phyloP scores from a whole-genome alignment of 495 filamentous ascomycete genomes.

The Hypoxylon fuscum region DNA sequence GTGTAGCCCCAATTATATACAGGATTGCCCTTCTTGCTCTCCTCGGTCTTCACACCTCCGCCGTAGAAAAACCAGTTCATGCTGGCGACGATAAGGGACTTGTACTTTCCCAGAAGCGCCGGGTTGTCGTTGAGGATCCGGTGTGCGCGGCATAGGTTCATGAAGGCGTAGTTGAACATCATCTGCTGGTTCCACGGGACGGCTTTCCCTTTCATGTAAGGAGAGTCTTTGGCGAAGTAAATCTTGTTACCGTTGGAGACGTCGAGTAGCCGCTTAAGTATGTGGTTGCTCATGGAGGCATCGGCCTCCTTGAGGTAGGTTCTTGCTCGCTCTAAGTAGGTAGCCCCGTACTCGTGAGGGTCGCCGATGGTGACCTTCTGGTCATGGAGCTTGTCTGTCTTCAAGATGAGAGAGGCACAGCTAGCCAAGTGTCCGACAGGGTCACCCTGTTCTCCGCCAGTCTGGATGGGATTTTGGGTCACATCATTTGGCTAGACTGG shows the following conservation, averaged over 20 bases:
- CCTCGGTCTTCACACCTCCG: conserved; percentile 20
- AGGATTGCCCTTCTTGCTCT: conserved; percentile 23
- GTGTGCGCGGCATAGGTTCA: conserved; percentile 29
- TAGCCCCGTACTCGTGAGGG: conserved; percentile 21
- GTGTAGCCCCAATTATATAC: conserved; percentile 32
- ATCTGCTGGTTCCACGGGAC: conserved; percentile 40
- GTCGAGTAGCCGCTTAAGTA: conserved; percentile 22
- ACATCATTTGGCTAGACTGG: conserved; percentile 26
- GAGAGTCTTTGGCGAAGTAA: conserved; percentile 34
- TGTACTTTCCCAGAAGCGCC: conserved; percentile 20
- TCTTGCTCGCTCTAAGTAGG: conserved; percentile 23
- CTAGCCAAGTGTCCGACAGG: conserved; percentile 21
- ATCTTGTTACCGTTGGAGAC: conserved; percentile 33
- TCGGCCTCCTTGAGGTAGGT: conserved; percentile 32
- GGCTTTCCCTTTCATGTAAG: conserved; percentile 30
- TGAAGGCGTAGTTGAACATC: conserved; percentile 40
- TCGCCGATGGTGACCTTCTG: conserved; percentile 25
- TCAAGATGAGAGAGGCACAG: conserved; percentile 24
- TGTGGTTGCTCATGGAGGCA: conserved; percentile 27
- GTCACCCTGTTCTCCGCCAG: conserved; percentile 23
- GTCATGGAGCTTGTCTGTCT: conserved; percentile 14
- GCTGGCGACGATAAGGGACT: conserved; percentile 27
- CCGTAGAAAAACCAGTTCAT: conserved; percentile 35
- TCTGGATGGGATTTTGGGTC: conserved; percentile 14
- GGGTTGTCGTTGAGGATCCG: conserved; percentile 31